Conservation (phyloP, 495 filamentous ascomycete species). For the Aspergillus sparsus region DNA sequence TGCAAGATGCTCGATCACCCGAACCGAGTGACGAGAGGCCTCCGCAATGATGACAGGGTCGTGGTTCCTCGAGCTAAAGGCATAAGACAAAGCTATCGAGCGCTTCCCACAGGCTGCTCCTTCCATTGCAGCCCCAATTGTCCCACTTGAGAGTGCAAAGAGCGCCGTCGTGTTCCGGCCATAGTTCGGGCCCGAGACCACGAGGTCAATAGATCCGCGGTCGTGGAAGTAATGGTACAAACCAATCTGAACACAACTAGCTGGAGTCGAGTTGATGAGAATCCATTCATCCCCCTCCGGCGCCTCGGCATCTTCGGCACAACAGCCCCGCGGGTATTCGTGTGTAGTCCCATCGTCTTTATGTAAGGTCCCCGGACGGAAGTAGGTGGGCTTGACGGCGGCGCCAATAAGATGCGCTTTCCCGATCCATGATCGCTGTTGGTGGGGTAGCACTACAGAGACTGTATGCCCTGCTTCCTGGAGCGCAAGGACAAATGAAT, state of each 20-base stretch:
- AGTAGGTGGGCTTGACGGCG: constrained; percentile 85
- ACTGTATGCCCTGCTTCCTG: constrained; percentile 78
- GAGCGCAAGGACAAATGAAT: constrained; percentile 77
- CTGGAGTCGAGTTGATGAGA: constrained; percentile 84
- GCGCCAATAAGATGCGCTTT: constrained; percentile 93
- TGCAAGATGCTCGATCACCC: constrained; percentile 74
- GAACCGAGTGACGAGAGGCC: constrained; percentile 67
- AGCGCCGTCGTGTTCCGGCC: constrained; percentile 91
- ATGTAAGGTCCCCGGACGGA: constrained; percentile 65
- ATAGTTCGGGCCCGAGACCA: constrained; percentile 91
- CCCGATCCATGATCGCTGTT: constrained; percentile 95
- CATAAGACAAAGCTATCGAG: constrained; percentile 82
- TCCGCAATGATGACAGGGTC: constrained; percentile 74
- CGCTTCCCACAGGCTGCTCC: constrained; percentile 78
- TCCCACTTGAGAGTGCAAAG: constrained; percentile 87
- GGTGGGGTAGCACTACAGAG: constrained; percentile 85
- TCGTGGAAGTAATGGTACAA: constrained; percentile 83
- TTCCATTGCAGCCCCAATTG: constrained; percentile 88
- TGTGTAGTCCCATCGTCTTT: constrained; percentile 68
- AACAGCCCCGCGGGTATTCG: constrained; percentile 52
- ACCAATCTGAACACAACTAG: constrained; percentile 86
- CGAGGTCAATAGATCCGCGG: constrained; percentile 76
- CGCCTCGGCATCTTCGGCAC: constrained; percentile 60
- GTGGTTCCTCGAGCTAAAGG: constrained; percentile 79
- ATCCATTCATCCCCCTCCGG: constrained; percentile 84